Evolutionary conservation across 2,329 filamentous ascomycete species (phyloP), one percentile per base, ranked within the genome.

Genomic region (Stagonosporopsis rhizophila): DNA sequence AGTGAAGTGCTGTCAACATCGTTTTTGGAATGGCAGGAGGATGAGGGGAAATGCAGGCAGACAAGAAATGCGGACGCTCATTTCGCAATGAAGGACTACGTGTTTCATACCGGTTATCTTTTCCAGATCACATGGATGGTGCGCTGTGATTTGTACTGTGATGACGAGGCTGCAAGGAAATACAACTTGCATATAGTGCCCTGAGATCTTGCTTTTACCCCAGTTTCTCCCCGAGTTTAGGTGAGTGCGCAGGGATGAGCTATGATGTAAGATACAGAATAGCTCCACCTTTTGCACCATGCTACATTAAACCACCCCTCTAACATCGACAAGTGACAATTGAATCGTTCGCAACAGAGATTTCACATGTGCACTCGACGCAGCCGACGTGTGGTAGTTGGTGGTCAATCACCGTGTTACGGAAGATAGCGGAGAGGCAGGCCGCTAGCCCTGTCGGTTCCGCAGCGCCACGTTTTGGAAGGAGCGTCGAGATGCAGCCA

Each of bases 141-240:
- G 25, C 37, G 11, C 4, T 30, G 45, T 11, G 14, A 48, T 22
- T 19, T 5, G 3, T 39, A 12, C 15, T 38, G 5, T 23, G 32
- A 15, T 17, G 22, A 20, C n/a, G 37, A 46, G 44, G n/a, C 19
- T 25, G 20, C 19, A 25, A 30, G 4, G 11, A 40, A 14, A 22
- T 42, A 23, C 44, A 37, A 42, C 28, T 35, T 41, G 37, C 41
- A 19, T 51, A 37, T 45, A 39, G 40, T 45, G 48, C 27, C 17
- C 42, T 32, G 12, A 50, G 46, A 49, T 59, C 54, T 54, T 51
- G 52, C 53, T 48, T 44, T 25, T 40, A 53, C 40, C 41, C 57
- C 52, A 32, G 51, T 44, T 54, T 56, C 45, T 51, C 50, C 51
- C 25, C 20, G 40, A 34, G 23, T 50, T n/a, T 28, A 46, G 27